Percentiles rank a stretch among this genome's conserved stretches.
These are phyloP conservation scores for Orbilia blumenaviensis DNA, from an alignment of 2,329 filamentous ascomycete genomes.

Conservation along the genomic window DNA sequence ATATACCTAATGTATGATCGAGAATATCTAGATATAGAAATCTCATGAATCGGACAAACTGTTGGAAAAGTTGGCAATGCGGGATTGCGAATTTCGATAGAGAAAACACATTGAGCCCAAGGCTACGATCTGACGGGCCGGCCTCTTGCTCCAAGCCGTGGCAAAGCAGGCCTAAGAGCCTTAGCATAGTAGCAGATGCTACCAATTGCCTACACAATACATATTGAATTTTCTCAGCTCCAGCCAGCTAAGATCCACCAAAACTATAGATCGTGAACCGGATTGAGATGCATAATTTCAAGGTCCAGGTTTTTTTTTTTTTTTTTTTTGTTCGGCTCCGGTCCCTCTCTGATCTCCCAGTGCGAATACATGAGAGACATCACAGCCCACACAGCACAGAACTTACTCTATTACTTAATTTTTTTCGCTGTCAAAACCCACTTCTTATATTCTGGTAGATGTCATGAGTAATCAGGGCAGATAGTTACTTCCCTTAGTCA, in stretches of 20 bases:
- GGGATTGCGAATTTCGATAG: not conserved
- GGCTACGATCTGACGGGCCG: not conserved
- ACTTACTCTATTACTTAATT: not conserved
- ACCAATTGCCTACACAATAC: not conserved
- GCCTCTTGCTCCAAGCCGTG: not conserved
- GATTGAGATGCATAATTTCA: not conserved
- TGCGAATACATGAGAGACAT: not conserved
- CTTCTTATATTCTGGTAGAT: not conserved
- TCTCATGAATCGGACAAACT: not conserved
- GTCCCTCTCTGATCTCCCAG: too few relatives aligned
- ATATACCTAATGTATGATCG: too few relatives aligned
- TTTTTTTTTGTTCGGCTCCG: not conserved
- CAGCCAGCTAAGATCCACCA: not conserved
- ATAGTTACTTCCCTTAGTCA: not conserved
- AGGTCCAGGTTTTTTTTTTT: not conserved
- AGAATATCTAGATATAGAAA: slow-evolving; percentile 2
- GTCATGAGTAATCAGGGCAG: not conserved
- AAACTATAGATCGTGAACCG: not conserved
- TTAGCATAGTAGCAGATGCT: slow-evolving; percentile 11
- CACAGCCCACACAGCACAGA: slow-evolving; percentile 3
- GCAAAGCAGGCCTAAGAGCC: slow-evolving; percentile 7
- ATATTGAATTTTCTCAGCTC: not conserved
- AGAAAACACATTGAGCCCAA: not conserved
- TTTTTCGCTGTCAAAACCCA: not conserved
- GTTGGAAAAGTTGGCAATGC: not conserved